Base-by-base conservation (phyloP, 1,139 yeast genomes). In the Hyphopichia buzzinii region DNA sequence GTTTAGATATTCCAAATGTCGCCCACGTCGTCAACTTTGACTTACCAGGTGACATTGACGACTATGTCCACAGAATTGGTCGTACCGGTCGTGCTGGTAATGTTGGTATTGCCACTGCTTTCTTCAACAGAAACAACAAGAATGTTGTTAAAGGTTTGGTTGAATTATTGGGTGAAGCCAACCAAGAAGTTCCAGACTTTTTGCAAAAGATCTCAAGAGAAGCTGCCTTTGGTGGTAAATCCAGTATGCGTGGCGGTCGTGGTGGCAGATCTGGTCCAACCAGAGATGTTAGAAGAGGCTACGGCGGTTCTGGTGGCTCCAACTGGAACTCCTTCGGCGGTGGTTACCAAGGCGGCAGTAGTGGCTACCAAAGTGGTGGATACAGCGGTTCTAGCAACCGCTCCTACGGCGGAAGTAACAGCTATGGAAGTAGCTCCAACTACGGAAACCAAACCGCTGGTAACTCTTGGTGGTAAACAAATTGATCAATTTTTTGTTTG, bases 61-160 rank as follows among this genome's bases (percentile, higher is more conserved):
- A 92, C 69, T 92, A 92, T 62, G 98, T 92, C 47, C 98, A 92
- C 74, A 87, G 98, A 77, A 92, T 92, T 62, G 98, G 98, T 78
- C 94, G 98, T 84, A 92, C 98, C 57, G 98, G 98, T 70, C 95
- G 98, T 82, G 98, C 98, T 57, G 98, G 98, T 78, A 92, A 92
- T 74, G 82, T 85, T 48, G 98, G 98, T 84, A 77, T 86, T 56
- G 97, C 98, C 50, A 90, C 97, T 51, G 95, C 98, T 38, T 92
- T 92, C 76, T 88, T 92, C 72, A 92, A 92, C 84, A 85, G 97
- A 72, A 86, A 85, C 63, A 94, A 89, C 80, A 81, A 77, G 62
- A 89, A 89, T 60, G 77, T 92, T 57, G 94, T 81, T 50, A 87
- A 88, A 66, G 97, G 90, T 45, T 72, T 92, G 64, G 66, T 88